Base-by-base conservation (phyloP, 2,329 filamentous ascomycete species). In the Parastagonospora nodorum region DNA sequence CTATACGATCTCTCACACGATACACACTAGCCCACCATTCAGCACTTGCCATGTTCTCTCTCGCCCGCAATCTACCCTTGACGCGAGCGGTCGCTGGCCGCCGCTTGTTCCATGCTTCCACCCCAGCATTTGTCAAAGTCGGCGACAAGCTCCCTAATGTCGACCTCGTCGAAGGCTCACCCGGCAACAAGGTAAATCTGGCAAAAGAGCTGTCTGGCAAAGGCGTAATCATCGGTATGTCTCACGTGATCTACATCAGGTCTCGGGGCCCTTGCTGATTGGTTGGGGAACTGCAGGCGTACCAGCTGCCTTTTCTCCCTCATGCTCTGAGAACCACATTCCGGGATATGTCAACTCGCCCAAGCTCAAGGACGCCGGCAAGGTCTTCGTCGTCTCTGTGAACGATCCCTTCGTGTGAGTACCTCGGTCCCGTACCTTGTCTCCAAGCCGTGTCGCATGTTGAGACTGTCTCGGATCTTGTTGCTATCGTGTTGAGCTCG, bases 331-430 rank as follows among this genome's bases (percentile, higher is more conserved):
- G 59, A 80, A 78, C 42, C 93, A 97, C 72, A 81, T 97, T 39
- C 93, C 93, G 1, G 89, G 89, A 48, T 97, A 92, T 77, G 88
- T 97, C 74, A 86, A 85, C 69, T 88, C 90, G 71, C 82, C 87
- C 48, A 85, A 87, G 72, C 82, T 95, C 63, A 89, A 89, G 77
- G 81, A 87, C 53, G 90, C 89, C 28, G 92, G 92, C 42, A 82
- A 88, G 67, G 89, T 96, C 39, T 96, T 95, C 68, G 90, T 97
- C 35, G 86, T 97, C 49, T 87, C 89, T 32, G 92, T 97, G 71
- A 97, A 97, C 72, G 93, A 97, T 73, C 85, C 92, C 15, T 97
- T 97, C 73, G 92, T 96, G 89, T 95, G 80, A 76, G 89, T 77
- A 15, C 8, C 27, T 41, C 47, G 19, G 35, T 8, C 24, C n/a